phyloP scores from a whole-genome alignment of 2,329 filamentous ascomycete species.

The Cladosporium sp. region DNA sequence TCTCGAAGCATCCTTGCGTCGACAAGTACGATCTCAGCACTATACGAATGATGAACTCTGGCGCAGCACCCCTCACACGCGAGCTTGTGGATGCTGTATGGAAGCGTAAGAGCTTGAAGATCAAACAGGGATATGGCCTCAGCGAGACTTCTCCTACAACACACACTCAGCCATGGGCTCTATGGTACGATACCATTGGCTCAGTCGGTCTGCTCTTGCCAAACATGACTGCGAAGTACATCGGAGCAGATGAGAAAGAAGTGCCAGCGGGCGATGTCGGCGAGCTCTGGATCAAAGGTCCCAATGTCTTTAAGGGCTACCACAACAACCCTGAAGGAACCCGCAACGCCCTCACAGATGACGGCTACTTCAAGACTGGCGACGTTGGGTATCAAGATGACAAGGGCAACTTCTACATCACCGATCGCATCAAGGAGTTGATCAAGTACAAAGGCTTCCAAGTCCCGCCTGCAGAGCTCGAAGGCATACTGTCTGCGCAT shows the following conservation, averaged over 20 bases:
- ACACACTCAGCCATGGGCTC: conserved; percentile 64
- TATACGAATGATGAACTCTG: conserved; percentile 79
- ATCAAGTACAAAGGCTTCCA: conserved; percentile 56
- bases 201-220: conserved; percentile 73
- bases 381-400: conserved; percentile 77
- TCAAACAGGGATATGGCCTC: conserved; percentile 92
- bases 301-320: conserved; percentile 77
- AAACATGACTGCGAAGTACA: conserved; percentile 77
- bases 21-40: conserved; percentile 75
- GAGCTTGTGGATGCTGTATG: conserved; percentile 77
- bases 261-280: conserved; percentile 58
- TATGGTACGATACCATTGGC: conserved; percentile 73
- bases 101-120: conserved; percentile 66
- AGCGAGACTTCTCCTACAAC: conserved; percentile 81
- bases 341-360: conserved; percentile 63
- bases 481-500: conserved; percentile 41
- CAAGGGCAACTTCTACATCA: conserved; percentile 82
- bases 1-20: conserved; percentile 75
- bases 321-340: conserved; percentile 70
- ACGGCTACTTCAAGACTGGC: conserved; percentile 87
- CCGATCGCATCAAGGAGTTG: conserved; percentile 71
- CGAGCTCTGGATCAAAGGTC: conserved; percentile 66
- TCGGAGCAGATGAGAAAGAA: conserved; percentile 58
- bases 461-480: conserved; percentile 46
- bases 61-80: conserved; percentile 76